Evolutionary conservation across 2,329 filamentous ascomycete species (phyloP), one percentile per base, ranked within the genome.

Genomic region (Daldinia sp.): DNA sequence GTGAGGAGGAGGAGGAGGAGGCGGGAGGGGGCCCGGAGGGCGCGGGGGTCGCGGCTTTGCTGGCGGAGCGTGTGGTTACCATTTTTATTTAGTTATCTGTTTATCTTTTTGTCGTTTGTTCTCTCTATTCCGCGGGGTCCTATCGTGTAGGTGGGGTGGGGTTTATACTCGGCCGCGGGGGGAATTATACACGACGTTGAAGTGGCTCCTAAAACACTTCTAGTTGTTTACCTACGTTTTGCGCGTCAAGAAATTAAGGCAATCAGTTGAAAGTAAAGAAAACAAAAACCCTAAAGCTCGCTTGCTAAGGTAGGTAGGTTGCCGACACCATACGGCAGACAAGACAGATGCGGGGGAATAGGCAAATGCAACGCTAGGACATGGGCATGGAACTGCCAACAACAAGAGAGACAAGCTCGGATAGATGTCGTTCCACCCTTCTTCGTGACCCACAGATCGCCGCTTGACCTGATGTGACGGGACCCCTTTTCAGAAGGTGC

Each of bases 11-110:
- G 48, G 53, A 37, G 59, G 41, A 54, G 55, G 15, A 39, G 54
- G 33, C 5, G 60, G 39, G 7, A 26, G 37, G 23, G n/a, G 18
- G 18, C 28, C 44, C 13, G 57, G 48, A 18, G 1, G 30, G 23
- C 10, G n/a, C 3, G 42, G 67, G 30, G 60, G 53, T 50, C 26
- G 67, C 60, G 63, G 56, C 57, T 53, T 74, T 76, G 69, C 48
- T 70, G 39, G 68, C 69, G 50, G 76, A 76, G 63, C 77, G 75
- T 6, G 76, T 78, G 42, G 74, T 75, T 33, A 76, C 76, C 76
- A 78, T 78, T 69, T 51, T 74, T 48, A 5, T 28, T 55, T n/a
- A n/a, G n/a, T n/a, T 28, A 35, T 41, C 37, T 46, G 30, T 46
- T 48, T 37, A 18, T 60, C 58, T 26, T 57, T 44, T 6, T 39